Conservation (phyloP, 2,329 filamentous ascomycete species). For the Periconia sp. region DNA sequence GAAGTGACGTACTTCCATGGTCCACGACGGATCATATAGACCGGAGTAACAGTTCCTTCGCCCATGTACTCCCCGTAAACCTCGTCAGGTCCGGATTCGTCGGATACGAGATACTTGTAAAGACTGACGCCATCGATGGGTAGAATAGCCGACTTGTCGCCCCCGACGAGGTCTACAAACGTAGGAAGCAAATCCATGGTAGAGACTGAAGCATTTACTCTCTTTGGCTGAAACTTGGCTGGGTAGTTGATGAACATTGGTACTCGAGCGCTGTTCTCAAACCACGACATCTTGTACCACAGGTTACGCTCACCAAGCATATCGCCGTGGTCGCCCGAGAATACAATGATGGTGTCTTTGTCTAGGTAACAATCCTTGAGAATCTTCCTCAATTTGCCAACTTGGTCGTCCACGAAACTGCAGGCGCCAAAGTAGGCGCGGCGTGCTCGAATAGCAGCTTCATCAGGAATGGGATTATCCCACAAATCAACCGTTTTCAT, state of each 20-base stretch:
- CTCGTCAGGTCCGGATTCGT: slow-evolving; percentile 70
- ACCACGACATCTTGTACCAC: slow-evolving; percentile 99
- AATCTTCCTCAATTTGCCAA: slow-evolving; percentile 77
- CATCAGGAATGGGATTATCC: slow-evolving; percentile 79
- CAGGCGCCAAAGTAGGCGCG: slow-evolving; percentile 91
- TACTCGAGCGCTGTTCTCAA: slow-evolving; percentile 86
- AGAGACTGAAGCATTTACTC: slow-evolving; percentile 80
- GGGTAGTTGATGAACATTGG: slow-evolving; percentile 85
- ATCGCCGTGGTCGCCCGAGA: slow-evolving; percentile 91
- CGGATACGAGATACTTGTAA: slow-evolving; percentile 38
- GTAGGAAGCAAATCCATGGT: slow-evolving; percentile 90
- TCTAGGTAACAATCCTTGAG: slow-evolving; percentile 78
- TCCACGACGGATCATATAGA: slow-evolving; percentile 92
- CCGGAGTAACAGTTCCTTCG: slow-evolving; percentile 83
- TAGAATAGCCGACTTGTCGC: slow-evolving; percentile 67
- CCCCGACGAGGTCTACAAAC: slow-evolving; percentile 78
- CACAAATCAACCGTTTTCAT: slow-evolving; percentile 85
- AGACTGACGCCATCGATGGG: slow-evolving; percentile 85
- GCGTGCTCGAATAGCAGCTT: slow-evolving; percentile 82
- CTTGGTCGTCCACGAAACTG: slow-evolving; percentile 90
- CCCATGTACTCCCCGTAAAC: slow-evolving; percentile 96
- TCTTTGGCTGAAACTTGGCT: slow-evolving; percentile 71
- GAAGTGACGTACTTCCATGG: slow-evolving; percentile 91
- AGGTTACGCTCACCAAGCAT: slow-evolving; percentile 92
- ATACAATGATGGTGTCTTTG: slow-evolving; percentile 87